Evolutionary conservation across 768 basidiomycete genomes (phyloP).

Genomic region (Serendipita vermifera): DNA sequence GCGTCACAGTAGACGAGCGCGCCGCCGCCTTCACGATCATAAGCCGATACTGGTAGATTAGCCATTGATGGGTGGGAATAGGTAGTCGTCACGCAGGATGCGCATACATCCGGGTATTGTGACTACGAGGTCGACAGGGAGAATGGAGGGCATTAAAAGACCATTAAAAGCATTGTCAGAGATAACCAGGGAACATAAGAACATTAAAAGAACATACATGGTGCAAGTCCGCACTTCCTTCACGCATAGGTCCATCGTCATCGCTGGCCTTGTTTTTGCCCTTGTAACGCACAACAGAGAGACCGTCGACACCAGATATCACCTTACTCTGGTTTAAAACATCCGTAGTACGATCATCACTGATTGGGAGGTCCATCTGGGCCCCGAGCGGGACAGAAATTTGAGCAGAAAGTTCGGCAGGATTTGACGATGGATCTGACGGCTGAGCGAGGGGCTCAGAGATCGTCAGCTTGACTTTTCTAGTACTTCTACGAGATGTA

Average conservation of each 20-base stretch:
- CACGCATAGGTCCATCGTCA: background rate
- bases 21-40: slow-evolving; percentile 33
- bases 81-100: background rate
- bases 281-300: background rate
- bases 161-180: background rate
- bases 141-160: background rate
- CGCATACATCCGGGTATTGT: background rate
- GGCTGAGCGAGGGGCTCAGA: background rate
- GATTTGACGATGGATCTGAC: background rate
- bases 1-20: slow-evolving; percentile 94
- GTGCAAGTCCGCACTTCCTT: background rate
- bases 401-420: background rate
- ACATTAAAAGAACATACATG: background rate
- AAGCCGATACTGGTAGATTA: slow-evolving; percentile 5
- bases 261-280: slow-evolving; percentile 4
- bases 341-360: background rate
- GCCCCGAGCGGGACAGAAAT: background rate
- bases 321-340: background rate
- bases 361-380: background rate
- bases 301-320: background rate
- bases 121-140: background rate
- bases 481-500: background rate
- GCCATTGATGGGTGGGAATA: slow-evolving; percentile 5
- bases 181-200: background rate
- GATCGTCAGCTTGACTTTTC: background rate